Conservation (phyloP, 73 alveolate species). For the Paramecium caudatum region DNA sequence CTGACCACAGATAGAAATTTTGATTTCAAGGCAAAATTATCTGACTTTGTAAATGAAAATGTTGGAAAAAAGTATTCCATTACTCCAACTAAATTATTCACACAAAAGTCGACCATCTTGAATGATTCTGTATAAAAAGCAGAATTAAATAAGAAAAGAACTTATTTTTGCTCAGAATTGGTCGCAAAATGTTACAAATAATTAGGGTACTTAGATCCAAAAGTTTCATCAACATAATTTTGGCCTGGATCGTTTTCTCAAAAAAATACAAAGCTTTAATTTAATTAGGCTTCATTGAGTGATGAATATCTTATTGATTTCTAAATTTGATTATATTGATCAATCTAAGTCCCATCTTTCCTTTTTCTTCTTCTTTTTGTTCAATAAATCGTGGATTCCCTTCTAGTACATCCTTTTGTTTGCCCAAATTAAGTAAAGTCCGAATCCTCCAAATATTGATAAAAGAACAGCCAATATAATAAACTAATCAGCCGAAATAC, state of each 20-base stretch:
- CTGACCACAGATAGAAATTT: conserved; percentile 75
- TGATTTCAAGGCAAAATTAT: conserved; percentile 67
- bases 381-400: conserved; percentile 23
- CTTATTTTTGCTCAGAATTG: conserved; percentile 65
- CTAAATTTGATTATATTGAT: neutral
- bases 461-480: conserved; percentile 32
- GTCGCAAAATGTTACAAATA: conserved; percentile 66
- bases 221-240: conserved; percentile 49
- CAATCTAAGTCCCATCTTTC: conserved; percentile 65
- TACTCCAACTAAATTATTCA: conserved; percentile 75
- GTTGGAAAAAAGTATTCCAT: conserved; percentile 82
- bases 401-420: conserved; percentile 22
- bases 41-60: conserved; percentile 32
- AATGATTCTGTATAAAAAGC: neutral
- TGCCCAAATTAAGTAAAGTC: conserved; percentile 44
- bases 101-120: conserved; percentile 66
- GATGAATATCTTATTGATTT: conserved; percentile 62
- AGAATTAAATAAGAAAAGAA: neutral
- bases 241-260: conserved; percentile 74
- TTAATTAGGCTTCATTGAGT: conserved; percentile 21
- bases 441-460: conserved; percentile 55
- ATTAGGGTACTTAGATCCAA: conserved; percentile 6
- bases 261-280: conserved; percentile 7
- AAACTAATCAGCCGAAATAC: conserved; percentile 41
- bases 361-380: conserved; percentile 56